Base-by-base conservation (phyloP, 495 filamentous ascomycete genomes). In the Penicillium antarcticum region DNA sequence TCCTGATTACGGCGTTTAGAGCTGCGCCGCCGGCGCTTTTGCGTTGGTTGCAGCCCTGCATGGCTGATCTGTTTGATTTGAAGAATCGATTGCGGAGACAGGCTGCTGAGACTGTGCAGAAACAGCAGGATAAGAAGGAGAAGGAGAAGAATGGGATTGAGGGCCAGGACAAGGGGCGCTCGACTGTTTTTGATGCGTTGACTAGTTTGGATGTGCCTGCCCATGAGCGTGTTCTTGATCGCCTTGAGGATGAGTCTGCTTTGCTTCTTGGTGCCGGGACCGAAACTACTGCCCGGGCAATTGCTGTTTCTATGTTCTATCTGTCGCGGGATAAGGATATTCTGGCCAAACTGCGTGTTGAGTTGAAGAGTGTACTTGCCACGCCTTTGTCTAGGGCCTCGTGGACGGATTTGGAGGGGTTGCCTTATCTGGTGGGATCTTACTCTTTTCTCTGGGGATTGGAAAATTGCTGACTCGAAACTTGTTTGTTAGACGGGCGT, bases 361-460 rank as follows among this genome's bases (percentile, higher is more conserved):
- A 75, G 44, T 40, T 74, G 44, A 57, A 63, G 34, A 33, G n/a
- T 16, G 59, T 68, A 0, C 53, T 72, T 36, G 60, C 65, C 8
- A 64, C 62, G 13, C 59, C 68, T 2, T 35, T 18, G 2, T 58
- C 47, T 1, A 49, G 56, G 24, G 59, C 64, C 10, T 53, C 69
- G 6, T 76, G 67, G 69, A 48, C 51, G 17, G 62, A 74, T 24
- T 63, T 84, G 18, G 78, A 83, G 48, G 46, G 69, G 21, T 60
- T 84, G 18, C 77, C 80, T 0, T 81, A 81, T 53, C 52, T 84
- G 45, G 67, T 69, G 42, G 47, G 53, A n/a, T 55, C 3, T 2
- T n/a, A 5, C 3, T 8, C 12, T 29, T 26, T 10, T 1, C 26
- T 1, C 26, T n/a, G 14, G 10, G 11, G 12, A 11, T 13, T 33